Percentiles rank a stretch among this genome's conserved stretches.
Conservation (phyloP, 2,329 filamentous ascomycete species). For the Aspergillus novofumigatus region DNA sequence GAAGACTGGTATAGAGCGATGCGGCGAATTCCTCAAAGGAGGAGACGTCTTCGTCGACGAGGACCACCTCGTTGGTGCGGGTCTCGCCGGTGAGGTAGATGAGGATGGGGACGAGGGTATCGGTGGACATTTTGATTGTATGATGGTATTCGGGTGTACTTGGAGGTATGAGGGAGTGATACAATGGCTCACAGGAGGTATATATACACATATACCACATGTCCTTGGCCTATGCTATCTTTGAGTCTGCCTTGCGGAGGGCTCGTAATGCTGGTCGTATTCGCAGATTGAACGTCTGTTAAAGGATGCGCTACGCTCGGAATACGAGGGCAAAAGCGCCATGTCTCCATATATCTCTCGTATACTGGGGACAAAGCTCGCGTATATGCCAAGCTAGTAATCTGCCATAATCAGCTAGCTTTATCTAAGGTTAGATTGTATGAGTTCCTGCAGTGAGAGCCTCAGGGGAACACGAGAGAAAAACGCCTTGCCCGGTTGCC, state of each 20-base stretch:
- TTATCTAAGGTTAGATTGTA: too few species aligned
- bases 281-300: neutral
- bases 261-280: neutral
- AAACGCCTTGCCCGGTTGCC: too few species aligned
- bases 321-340: neutral
- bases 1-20: neutral
- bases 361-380: neutral
- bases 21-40: slow-evolving; percentile 1
- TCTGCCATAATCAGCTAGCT: too few species aligned
- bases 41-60: neutral
- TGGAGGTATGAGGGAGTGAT: neutral
- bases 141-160: neutral
- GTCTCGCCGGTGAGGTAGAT: neutral
- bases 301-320: neutral
- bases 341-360: neutral
- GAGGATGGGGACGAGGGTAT: neutral
- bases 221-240: neutral
- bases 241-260: too few species aligned
- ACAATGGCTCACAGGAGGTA: neutral
- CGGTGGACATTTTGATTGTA: neutral
- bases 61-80: neutral
- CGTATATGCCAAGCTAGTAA: neutral
- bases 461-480: too few species aligned
- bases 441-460: too few species aligned
- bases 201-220: neutral